A percentile compares a stretch with the other conserved stretches of the same genome.
phyloP scores from a whole-genome alignment of 108 stramenopile genomes.

The Nitzschia sp. region DNA sequence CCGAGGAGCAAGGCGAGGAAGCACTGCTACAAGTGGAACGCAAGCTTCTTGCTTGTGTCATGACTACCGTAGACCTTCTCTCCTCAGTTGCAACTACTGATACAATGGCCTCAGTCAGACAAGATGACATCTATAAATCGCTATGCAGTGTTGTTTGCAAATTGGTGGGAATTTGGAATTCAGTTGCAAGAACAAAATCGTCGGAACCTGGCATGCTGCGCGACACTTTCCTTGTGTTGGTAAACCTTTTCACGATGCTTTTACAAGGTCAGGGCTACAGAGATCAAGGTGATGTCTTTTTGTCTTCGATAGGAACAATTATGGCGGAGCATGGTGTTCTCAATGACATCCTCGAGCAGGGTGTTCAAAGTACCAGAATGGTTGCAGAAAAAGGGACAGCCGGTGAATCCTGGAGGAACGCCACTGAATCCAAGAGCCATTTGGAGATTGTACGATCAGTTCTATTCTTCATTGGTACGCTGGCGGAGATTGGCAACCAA shows the following conservation, averaged over 20 bases:
- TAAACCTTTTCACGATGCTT: constrained; percentile 12
- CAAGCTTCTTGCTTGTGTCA: constrained; percentile 4
- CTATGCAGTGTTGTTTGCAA: constrained; percentile 6
- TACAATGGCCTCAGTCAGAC: not conserved
- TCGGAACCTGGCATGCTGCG: not conserved
- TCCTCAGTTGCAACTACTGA: not conserved
- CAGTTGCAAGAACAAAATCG: not conserved
- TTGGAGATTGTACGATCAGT: constrained; percentile 14
- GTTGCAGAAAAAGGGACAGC: not conserved
- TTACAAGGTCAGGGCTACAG: not conserved
- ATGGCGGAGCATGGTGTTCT: constrained; percentile 24
- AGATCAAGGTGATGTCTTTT: constrained; percentile 1
- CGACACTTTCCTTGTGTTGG: not conserved
- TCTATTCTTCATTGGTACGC: constrained; percentile 19
- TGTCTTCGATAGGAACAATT: constrained; percentile 4
- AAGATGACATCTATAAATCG: constrained; percentile 1
- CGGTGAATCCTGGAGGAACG: not conserved
- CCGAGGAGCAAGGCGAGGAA: not conserved
- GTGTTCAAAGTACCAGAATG: constrained; percentile 1
- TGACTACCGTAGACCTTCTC: not conserved
- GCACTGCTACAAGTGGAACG: not conserved
- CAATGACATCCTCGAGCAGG: constrained; percentile 22
- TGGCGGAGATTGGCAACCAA: constrained; percentile 19
- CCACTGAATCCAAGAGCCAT: not conserved
- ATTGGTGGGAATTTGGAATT: not conserved